These are phyloP conservation scores for Neodidymelliopsis sp. DNA, from an alignment of 2,329 filamentous ascomycete species.

Conservation along the genomic window DNA sequence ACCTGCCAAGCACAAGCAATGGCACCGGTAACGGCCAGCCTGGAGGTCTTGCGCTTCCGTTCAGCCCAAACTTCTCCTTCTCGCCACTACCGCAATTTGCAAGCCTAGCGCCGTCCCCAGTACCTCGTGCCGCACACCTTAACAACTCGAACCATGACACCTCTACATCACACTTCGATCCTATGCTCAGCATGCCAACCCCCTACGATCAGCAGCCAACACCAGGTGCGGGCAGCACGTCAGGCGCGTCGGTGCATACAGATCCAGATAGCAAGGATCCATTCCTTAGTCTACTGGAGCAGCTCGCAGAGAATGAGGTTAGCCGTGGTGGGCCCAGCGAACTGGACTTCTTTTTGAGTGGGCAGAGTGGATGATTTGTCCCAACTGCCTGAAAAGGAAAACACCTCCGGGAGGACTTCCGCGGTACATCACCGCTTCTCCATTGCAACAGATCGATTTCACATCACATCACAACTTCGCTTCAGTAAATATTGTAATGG, in stretches of 20 bases:
- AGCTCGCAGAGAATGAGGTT: conserved; percentile 82
- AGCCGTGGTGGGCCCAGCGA: conserved; percentile 73
- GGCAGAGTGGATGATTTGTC: conserved; percentile 34
- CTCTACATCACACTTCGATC: conserved; percentile 38
- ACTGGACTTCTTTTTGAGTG: conserved; percentile 76
- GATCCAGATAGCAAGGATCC: conserved; percentile 73
- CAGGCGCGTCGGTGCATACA: conserved; percentile 49
- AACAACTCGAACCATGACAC: conserved; percentile 29
- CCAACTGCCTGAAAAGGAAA: conserved; percentile 13
- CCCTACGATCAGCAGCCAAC: conserved; percentile 55
- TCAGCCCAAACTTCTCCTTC: conserved; percentile 53
- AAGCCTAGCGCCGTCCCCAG: conserved; percentile 42
- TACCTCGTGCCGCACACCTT: conserved; percentile 28
- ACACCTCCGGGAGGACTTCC: conserved; percentile 9
- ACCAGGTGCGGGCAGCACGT: conserved; percentile 53
- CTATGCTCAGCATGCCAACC: conserved; percentile 53
- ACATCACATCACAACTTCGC: conserved; percentile 9
- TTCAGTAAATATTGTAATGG: conserved; percentile 15
- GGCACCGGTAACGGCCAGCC: conserved; percentile 19
- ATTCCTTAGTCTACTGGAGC: conserved; percentile 79
- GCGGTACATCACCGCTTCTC: conserved; percentile 3
- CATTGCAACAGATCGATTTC: conserved; percentile 6
- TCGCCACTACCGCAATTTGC: conserved; percentile 45
- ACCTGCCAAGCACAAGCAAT: conserved; percentile 23
- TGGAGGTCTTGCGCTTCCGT: conserved; percentile 41